phyloP scores from a whole-genome alignment of 106 monocot species.

The Acorus calamus region DNA sequence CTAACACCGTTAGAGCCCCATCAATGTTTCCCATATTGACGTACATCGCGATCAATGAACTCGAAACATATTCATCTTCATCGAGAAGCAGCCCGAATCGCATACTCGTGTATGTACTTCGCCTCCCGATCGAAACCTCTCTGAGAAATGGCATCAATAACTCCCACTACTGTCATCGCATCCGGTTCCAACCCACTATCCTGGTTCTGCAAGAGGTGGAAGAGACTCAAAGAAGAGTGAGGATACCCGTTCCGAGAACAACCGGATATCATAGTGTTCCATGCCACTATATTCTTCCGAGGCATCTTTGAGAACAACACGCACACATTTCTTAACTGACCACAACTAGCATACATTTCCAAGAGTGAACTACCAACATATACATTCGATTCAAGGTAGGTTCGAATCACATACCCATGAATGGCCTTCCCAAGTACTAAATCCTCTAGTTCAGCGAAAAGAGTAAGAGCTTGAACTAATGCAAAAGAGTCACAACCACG shows the following conservation, averaged over 20 bases:
- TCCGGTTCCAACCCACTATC: constrained; percentile 20
- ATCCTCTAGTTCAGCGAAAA: constrained; percentile 11
- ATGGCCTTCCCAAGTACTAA: constrained; percentile 25
- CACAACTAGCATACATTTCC: constrained; percentile 30
- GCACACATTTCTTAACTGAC: constrained; percentile 20
- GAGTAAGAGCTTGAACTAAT: constrained; percentile 32
- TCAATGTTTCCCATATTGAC: constrained; percentile 19
- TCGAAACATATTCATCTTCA: constrained; percentile 37
- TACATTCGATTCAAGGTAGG: constrained; percentile 22
- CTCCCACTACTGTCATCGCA: constrained; percentile 40
- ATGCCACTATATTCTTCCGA: constrained; percentile 24
- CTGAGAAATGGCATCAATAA: constrained; percentile 38
- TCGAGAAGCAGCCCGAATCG: constrained; percentile 11
- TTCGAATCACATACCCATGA: constrained; percentile 36
- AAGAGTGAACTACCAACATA: constrained; percentile 26
- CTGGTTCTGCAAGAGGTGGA: constrained; percentile 36
- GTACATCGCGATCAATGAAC: constrained; percentile 40
- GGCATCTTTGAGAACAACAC: constrained; percentile 30
- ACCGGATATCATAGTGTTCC: constrained; percentile 50
- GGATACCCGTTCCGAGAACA: constrained; percentile 28
- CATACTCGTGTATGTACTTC: constrained; percentile 35
- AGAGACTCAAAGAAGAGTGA: constrained; percentile 23
- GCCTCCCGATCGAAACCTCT: constrained; percentile 25
- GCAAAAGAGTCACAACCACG: constrained; percentile 22
- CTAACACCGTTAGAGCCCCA: constrained; percentile 24